Evolutionary conservation across 345 rosid genomes (phyloP).

Genomic region (Syzygium aromaticum): DNA sequence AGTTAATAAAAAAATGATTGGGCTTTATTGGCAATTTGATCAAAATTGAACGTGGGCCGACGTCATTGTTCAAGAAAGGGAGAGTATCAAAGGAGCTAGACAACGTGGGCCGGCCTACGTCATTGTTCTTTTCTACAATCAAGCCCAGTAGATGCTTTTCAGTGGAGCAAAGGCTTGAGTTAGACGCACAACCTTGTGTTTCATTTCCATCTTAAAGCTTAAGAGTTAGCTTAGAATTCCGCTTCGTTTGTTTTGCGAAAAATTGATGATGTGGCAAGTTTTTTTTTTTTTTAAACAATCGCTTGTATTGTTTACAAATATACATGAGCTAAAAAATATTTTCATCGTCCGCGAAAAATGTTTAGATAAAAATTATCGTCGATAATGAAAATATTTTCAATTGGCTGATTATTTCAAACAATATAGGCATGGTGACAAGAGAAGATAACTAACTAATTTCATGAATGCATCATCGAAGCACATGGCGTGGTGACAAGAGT

Average conservation of each 20-base stretch:
- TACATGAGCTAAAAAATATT: no score
- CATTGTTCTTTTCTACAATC: neutral
- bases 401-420: no score
- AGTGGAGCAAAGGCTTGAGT: neutral
- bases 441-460: neutral
- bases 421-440: no score
- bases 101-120: neutral
- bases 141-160: neutral
- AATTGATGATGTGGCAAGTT: neutral
- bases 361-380: no score
- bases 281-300: fast-evolving
- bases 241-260: neutral
- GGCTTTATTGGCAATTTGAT: neutral
- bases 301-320: no score
- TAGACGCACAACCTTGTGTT: neutral
- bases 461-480: neutral
- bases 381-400: no score
- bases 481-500: neutral
- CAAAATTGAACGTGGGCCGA: no score
- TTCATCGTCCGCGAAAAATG: no score
- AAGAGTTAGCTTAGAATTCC: no score
- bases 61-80: neutral
- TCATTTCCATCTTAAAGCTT: no score
- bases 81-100: neutral
- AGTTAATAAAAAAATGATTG: no score